Base-by-base conservation (phyloP, 225 moss, liverwort and hornwort genomes). In the Ulota crispa region DNA sequence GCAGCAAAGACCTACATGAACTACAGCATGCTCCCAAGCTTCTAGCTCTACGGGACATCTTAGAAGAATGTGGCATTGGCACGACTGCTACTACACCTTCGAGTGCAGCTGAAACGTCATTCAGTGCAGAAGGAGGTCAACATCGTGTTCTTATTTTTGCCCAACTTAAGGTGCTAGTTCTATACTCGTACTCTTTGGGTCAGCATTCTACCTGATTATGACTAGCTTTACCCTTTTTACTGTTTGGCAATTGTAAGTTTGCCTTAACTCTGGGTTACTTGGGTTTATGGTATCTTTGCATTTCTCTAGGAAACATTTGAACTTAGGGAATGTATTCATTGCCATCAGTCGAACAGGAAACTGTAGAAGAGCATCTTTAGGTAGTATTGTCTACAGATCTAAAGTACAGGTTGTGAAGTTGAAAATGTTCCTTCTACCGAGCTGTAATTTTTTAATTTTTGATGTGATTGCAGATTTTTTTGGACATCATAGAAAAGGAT, bases 31-130 rank as follows among this genome's bases (percentile, higher is more conserved):
- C 96, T 77, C 96, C 96, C 28, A 96, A 96, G 82, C 89, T 96
- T 73, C 86, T 91, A 86, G 96, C 96, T 57, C 87, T 96, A 45
- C 88, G 94, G 59, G 96, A 96, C 70, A 96, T 96, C 37, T 86
- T 96, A 84, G 96, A 96, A 83, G 96, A 96, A 76, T 96, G 96
- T 83, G 96, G 96, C 57, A 94, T 96, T 68, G 96, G 96, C 83
- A 82, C 90, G 39, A 93, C 91, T 78, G 88, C 86, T 24, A 27
- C 83, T 78, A 72, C 85, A 47, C 62, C 87, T 78, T 81, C 79
- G 24, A 78, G 84, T 81, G 85, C 89, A 36, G 87, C 87, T 18
- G 90, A 90, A 85, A 81, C 85, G 54, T 73, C 90, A 62, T 83
- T 85, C 24, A 78, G 89, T 81, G 85, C 82, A 55, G 96, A 96